These are phyloP conservation scores for Colletotrichum trifolii DNA, from an alignment of 2,329 filamentous ascomycete genomes.

Conservation along the genomic window DNA sequence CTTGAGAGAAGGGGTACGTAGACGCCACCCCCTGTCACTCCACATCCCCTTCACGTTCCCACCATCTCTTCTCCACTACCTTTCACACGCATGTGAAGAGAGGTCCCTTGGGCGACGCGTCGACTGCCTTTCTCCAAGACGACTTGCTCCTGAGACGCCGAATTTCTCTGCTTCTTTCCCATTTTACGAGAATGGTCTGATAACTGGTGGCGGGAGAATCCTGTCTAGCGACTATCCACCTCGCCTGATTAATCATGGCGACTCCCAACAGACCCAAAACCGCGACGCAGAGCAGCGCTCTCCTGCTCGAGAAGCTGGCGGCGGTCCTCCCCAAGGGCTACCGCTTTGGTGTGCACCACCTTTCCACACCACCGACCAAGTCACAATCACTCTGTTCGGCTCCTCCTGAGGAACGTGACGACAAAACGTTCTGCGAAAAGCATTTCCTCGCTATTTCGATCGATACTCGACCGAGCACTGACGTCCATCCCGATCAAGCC, in stretches of 20 bases:
- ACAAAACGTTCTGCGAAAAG: constrained; percentile 86
- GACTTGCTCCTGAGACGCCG: not conserved
- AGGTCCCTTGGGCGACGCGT: constrained; percentile 23
- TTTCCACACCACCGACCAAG: constrained; percentile 84
- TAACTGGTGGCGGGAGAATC: not conserved
- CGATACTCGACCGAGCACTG: constrained; percentile 41
- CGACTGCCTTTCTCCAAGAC: not conserved
- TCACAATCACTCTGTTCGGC: constrained; percentile 83
- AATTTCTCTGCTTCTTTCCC: not conserved
- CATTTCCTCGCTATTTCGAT: constrained; percentile 75
- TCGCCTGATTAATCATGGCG: constrained; percentile 39
- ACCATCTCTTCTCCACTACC: constrained; percentile 10
- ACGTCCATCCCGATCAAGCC: constrained; percentile 6
- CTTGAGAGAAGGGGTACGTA: not conserved
- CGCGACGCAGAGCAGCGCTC: constrained; percentile 41
- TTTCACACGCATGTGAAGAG: constrained; percentile 27
- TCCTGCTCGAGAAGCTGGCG: constrained; percentile 55
- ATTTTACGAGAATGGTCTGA: constrained; percentile 17
- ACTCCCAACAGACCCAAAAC: constrained; percentile 25
- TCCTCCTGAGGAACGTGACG: constrained; percentile 75
- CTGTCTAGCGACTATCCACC: not conserved
- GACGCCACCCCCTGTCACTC: not conserved
- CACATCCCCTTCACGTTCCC: not conserved
- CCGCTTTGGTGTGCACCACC: constrained; percentile 80
- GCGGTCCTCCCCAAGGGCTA: constrained; percentile 63